Conservation (phyloP, 768 basidiomycete genomes). For the Sarcodon aspratus region DNA sequence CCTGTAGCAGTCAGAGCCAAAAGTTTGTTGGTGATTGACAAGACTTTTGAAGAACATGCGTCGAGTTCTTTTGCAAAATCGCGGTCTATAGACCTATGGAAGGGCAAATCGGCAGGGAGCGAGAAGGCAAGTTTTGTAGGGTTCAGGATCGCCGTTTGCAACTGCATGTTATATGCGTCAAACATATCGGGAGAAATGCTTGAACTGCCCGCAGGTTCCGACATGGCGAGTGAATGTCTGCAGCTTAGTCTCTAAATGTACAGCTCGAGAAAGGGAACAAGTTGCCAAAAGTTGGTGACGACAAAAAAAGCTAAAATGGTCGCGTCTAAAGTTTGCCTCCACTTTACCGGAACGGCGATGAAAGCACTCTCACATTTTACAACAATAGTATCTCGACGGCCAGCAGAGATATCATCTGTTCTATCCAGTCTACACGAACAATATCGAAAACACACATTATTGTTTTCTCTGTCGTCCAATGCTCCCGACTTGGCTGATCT, state of each 20-base stretch:
- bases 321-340: no score
- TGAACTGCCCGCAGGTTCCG: no score
- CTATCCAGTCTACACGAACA: no score
- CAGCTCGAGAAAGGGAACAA: no score
- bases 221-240: no score
- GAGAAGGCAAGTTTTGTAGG: slow-evolving; percentile 50
- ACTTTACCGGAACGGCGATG: no score
- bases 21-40: slow-evolving; percentile 55
- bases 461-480: slow-evolving; percentile 41
- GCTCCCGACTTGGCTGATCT: slow-evolving; percentile 22
- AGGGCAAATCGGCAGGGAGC: slow-evolving; percentile 69
- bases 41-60: slow-evolving; percentile 48
- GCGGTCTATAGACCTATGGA: slow-evolving; percentile 80
- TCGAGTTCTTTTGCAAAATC: slow-evolving; percentile 64
- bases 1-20: slow-evolving; percentile 33
- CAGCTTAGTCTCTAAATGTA: no score
- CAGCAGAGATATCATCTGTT: no score
- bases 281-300: no score
- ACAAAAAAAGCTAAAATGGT: no score
- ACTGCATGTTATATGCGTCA: slow-evolving; percentile 37
- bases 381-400: no score
- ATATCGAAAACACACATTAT: slow-evolving; percentile 16
- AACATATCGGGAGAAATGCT: slow-evolving; percentile 22
- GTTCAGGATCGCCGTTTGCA: slow-evolving; percentile 52
- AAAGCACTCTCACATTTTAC: no score